These are phyloP conservation scores for Candolleomyces efflorescens DNA, from an alignment of 768 basidiomycete species.

Conservation along the genomic window DNA sequence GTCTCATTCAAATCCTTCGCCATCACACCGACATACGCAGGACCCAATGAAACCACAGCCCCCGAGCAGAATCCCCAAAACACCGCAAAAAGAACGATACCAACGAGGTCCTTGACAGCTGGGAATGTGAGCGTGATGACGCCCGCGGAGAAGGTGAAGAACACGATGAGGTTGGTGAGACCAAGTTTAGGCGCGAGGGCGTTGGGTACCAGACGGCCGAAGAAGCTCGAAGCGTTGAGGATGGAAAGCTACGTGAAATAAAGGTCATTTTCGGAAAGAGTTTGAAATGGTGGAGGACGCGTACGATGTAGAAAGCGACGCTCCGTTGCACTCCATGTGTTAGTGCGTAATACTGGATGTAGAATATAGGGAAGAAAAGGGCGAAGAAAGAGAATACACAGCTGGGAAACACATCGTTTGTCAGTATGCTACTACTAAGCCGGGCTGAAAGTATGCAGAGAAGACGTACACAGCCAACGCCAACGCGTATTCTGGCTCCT, in stretches of 20 bases:
- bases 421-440: not conserved
- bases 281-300: conserved; percentile 33
- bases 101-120: conserved; percentile 27
- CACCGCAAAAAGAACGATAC: conserved; percentile 34
- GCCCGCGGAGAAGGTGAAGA: conserved; percentile 28
- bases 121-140: conserved; percentile 39
- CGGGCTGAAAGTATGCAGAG: conserved; percentile 12
- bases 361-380: conserved; percentile 45
- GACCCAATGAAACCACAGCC: conserved; percentile 26
- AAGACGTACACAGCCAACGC: conserved; percentile 19
- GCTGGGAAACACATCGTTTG: conserved; percentile 14
- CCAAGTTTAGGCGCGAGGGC: conserved; percentile 40
- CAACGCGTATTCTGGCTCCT: conserved; percentile 25
- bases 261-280: conserved; percentile 23
- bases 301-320: conserved; percentile 44
- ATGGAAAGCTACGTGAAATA: conserved; percentile 39
- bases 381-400: conserved; percentile 28
- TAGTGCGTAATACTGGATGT: conserved; percentile 45
- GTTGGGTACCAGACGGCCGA: conserved; percentile 48
- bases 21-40: conserved; percentile 30
- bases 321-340: conserved; percentile 32
- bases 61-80: conserved; percentile 48
- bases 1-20: conserved; percentile 39
- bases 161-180: conserved; percentile 36
- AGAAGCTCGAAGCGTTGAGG: conserved; percentile 46